These are phyloP conservation scores for Rhizopus sp. DNA, from an alignment of 371 early-diverging fungal genomes.

Conservation along the genomic window DNA sequence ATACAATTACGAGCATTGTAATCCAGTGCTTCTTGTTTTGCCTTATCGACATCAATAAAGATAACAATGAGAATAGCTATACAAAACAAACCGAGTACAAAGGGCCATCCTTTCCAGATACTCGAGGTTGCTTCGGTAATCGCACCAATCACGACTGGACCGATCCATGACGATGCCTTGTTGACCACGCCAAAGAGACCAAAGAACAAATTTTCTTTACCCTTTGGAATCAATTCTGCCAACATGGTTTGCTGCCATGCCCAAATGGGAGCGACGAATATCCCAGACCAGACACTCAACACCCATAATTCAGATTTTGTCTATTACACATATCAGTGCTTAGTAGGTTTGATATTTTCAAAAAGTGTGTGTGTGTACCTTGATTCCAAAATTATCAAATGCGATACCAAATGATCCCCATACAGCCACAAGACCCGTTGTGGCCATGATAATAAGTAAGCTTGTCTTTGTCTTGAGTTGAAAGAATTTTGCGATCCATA, in stretches of 20 bases:
- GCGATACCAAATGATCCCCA: slow-evolving; percentile 46
- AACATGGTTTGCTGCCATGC: slow-evolving; percentile 38
- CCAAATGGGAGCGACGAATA: slow-evolving; percentile 48
- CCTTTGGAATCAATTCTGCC: slow-evolving; percentile 55
- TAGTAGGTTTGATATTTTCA: no score
- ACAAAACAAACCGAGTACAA: slow-evolving; percentile 47
- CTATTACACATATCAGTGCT: background rate
- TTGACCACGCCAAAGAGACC: slow-evolving; percentile 61
- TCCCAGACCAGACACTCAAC: slow-evolving; percentile 42
- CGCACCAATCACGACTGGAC: slow-evolving; percentile 60
- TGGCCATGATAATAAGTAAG: slow-evolving; percentile 29
- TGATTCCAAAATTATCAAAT: slow-evolving; percentile 28
- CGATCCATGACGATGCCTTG: slow-evolving; percentile 65
- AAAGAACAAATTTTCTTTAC: slow-evolving; percentile 59
- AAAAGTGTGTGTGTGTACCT: slow-evolving; percentile 5
- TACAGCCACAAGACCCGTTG: slow-evolving; percentile 28
- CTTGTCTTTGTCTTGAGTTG: slow-evolving; percentile 34
- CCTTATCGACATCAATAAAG: slow-evolving; percentile 55
- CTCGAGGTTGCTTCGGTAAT: slow-evolving; percentile 47
- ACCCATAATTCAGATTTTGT: slow-evolving; percentile 37
- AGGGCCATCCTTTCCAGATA: slow-evolving; percentile 32
- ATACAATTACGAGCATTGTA: slow-evolving; percentile 7
- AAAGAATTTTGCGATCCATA: slow-evolving; percentile 36
- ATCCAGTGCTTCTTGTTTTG: slow-evolving; percentile 43
- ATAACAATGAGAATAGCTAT: slow-evolving; percentile 39